Percentiles rank a stretch among this genome's conserved stretches.
Conservation (phyloP, 1,139 yeast species). For the Geotrichum bryndzae region DNA sequence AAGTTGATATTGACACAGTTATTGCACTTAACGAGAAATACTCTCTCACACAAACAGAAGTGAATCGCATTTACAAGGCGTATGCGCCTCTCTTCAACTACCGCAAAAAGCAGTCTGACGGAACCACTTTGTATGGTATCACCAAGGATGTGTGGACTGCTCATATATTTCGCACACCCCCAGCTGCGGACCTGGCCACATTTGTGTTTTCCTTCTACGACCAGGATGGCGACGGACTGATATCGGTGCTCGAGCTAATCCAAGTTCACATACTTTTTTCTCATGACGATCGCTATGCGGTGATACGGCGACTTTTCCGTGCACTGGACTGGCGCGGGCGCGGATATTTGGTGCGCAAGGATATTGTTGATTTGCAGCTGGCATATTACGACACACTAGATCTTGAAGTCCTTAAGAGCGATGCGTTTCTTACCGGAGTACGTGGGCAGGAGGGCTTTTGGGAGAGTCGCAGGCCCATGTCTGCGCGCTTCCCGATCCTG, state of each 20-base stretch:
- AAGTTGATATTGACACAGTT: constrained; percentile 10
- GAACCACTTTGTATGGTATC: constrained; percentile 19
- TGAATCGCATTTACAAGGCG: constrained; percentile 7
- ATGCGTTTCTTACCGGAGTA: neutral
- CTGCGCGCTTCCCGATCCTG: constrained; percentile 1
- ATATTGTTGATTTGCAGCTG: constrained; percentile 5
- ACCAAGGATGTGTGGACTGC: constrained; percentile 19
- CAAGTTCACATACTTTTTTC: neutral
- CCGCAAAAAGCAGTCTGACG: neutral
- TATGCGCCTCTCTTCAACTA: constrained; percentile 4
- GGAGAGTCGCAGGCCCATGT: constrained; percentile 8
- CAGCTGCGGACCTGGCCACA: neutral
- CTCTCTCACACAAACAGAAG: neutral
- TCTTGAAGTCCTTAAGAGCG: constrained; percentile 2
- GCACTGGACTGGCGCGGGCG: constrained; percentile 19
- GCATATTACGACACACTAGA: neutral
- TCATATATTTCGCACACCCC: neutral
- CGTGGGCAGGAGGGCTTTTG: neutral
- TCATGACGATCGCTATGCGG: neutral
- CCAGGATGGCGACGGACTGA: constrained; percentile 25
- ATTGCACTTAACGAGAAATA: neutral
- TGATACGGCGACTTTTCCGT: constrained; percentile 8
- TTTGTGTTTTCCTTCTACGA: constrained; percentile 22
- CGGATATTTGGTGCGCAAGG: constrained; percentile 14
- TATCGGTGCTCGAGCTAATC: constrained; percentile 26